Evolutionary conservation across 2,329 filamentous ascomycete genomes (phyloP), one percentile per base, ranked within the genome.

Genomic region (Aspergillus sergii): DNA sequence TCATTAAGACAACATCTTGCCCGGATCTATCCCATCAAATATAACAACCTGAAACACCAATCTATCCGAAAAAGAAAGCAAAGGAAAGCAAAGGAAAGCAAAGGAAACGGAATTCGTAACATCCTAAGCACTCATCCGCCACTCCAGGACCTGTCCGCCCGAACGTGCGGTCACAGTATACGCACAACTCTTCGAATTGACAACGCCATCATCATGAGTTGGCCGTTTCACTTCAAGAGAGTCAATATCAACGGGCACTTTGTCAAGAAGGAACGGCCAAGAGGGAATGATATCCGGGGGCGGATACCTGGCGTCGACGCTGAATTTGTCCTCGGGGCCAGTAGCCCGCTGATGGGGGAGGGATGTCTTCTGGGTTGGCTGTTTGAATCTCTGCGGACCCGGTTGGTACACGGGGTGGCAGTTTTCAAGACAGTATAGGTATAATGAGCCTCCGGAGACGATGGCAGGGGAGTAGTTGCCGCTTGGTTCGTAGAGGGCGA

Each of bases 181-280:
- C 19, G n/a, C 51, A 51, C 45, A 26, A n/a, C 34, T 21, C n/a
- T 34, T 32, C 30, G 26, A 51, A 9, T 30, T 21, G 30, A n/a
- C 10, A 14, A 11, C 45, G 11, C 12, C 41, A 28, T 30, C 19
- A 2, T 30, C 48, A 7, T 30, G 8, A 16, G 26, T 11, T 14
- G 23, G 16, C 2, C 4, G 41, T 43, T 36, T 53, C 14, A 67
- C 59, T 10, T 46, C 59, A 19, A 70, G n/a, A 16, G 30, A 23
- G 19, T 68, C 60, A 23, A 69, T 32, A 45, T 69, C 62, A 36
- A 62, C 60, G 41, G 62, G 48, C 19, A 64, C 53, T 28, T 66
- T 62, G 39, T 69, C 68, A 10, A 70, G 39, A 21, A 70, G 57
- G 30, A 67, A 68, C 12, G 68, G 62, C 68, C 68, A 70, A 12